A percentile compares a stretch with the other conserved stretches of the same genome.
Conservation (phyloP, 2,329 filamentous ascomycete genomes). For the Exophiala viscosa region DNA sequence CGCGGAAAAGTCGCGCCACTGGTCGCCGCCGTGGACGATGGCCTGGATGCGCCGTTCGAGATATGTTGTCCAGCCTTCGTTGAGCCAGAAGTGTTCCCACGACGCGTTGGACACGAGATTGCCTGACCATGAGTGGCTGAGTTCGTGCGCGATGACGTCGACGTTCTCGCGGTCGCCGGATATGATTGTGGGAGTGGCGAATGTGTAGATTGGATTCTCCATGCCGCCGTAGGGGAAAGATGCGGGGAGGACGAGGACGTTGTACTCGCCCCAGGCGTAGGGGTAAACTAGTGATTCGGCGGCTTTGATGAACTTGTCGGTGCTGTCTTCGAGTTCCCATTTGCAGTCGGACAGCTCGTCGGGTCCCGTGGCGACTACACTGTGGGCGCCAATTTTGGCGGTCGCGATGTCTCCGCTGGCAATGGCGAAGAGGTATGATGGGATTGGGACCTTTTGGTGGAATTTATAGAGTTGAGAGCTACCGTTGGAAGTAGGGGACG, state of each 20-base stretch:
- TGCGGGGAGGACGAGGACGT: slow-evolving; percentile 82
- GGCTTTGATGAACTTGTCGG: slow-evolving; percentile 84
- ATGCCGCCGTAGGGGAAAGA: slow-evolving; percentile 88
- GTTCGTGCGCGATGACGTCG: slow-evolving; percentile 90
- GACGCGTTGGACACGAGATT: slow-evolving; percentile 60
- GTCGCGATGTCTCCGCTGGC: slow-evolving; percentile 75
- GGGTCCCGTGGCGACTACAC: slow-evolving; percentile 79
- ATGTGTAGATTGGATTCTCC: slow-evolving; percentile 94
- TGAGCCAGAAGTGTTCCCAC: slow-evolving; percentile 57
- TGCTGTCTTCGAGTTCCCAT: slow-evolving; percentile 87
- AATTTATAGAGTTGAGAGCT: slow-evolving; percentile 70
- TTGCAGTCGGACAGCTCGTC: slow-evolving; percentile 79
- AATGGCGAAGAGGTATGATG: slow-evolving; percentile 90
- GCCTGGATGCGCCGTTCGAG: slow-evolving; percentile 81
- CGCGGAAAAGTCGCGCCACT: slow-evolving; percentile 86
- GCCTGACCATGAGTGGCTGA: slow-evolving; percentile 77
- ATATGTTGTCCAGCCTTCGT: slow-evolving; percentile 90
- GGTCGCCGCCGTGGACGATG: slow-evolving; percentile 68
- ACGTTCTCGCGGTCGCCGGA: slow-evolving; percentile 88
- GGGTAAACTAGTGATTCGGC: slow-evolving; percentile 78
- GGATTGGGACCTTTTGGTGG: slow-evolving; percentile 86
- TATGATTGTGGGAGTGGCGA: slow-evolving; percentile 90
- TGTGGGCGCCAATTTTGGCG: slow-evolving; percentile 81
- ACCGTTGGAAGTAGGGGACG: slow-evolving; percentile 48
- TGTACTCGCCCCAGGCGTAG: slow-evolving; percentile 94